Evolutionary conservation across 257 asterid species (phyloP), one percentile per base, ranked within the genome.

Genomic region (Penstemon eatonii): DNA sequence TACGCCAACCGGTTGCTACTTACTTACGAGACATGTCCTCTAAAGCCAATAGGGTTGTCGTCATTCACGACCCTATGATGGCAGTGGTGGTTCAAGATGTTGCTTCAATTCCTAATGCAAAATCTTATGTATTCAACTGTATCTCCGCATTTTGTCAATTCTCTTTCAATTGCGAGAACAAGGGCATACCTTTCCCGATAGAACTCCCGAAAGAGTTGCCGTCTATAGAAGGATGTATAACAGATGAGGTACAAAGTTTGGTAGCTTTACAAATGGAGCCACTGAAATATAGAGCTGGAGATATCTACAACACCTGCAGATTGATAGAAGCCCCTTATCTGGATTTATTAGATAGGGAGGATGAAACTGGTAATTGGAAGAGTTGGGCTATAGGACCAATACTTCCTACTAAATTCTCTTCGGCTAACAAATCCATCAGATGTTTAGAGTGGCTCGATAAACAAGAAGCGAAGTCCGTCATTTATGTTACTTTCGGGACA

Each of bases 401-500:
- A n/a, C 79, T 82, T 7, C 84, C 83, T 1, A 54, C 52, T 0
- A 38, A 15, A 15, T 19, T 65, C 6, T 19, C 77, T 3, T 33
- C 70, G 1, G 10, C 9, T 0, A n/a, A 4, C 0, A 61, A 37
- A 33, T 11, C 65, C 33, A 25, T 25, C 33, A 25, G 2, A 25
- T 25, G 33, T 25, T 25, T 25, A 49, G 39, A 63, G 13, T 86
- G 87, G 87, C 80, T 84, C 3, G 78, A 86, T 42, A 54, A 65
- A 47, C 87, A 81, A 59, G 69, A 25, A 36, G 45, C 81, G 5
- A 66, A 65, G 3, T 86, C 89, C 0, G 86, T 86, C 0, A 67
- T 84, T 10, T 86, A 65, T 40, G 83, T 81, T 0, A 54, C 86
- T 0, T 86, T 86, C 10, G 89, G 89, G 56, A 73, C 87, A 2